These are phyloP conservation scores for Triangularia setosa DNA, from an alignment of 2,329 filamentous ascomycete genomes.

Conservation along the genomic window DNA sequence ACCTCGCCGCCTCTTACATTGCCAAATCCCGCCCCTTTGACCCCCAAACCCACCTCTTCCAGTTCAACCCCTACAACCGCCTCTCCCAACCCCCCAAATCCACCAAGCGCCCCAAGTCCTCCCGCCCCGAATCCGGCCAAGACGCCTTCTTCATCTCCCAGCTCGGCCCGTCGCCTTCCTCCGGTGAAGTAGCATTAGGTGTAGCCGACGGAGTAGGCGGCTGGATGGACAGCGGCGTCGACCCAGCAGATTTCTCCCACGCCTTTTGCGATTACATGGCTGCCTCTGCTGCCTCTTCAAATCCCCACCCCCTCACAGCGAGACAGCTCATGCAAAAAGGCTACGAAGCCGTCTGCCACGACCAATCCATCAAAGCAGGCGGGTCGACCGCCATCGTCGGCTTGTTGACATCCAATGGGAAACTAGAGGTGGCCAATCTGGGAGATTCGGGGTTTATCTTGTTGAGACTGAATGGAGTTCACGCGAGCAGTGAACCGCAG, in stretches of 20 bases:
- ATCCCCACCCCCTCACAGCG: constrained; percentile 47
- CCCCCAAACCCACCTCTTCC: constrained; percentile 64
- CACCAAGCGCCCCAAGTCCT: constrained; percentile 47
- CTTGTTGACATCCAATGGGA: constrained; percentile 67
- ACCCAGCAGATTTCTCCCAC: constrained; percentile 93
- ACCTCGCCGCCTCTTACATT: constrained; percentile 70
- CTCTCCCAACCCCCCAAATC: constrained; percentile 51
- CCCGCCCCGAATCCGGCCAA: constrained; percentile 76
- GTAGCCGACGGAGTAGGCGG: constrained; percentile 94
- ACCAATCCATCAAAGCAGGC: constrained; percentile 70
- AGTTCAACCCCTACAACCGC: constrained; percentile 64
- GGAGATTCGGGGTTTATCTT: constrained; percentile 94
- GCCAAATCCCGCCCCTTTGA: constrained; percentile 68
- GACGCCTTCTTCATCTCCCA: constrained; percentile 92
- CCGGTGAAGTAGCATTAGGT: constrained; percentile 71
- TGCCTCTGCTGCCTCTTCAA: constrained; percentile 53
- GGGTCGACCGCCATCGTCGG: constrained; percentile 92
- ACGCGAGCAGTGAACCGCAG: constrained; percentile 78
- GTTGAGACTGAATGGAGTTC: constrained; percentile 78
- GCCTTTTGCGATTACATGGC: constrained; percentile 93
- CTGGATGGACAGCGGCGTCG: constrained; percentile 88
- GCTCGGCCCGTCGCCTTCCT: constrained; percentile 60
- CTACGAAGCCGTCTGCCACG: constrained; percentile 75
- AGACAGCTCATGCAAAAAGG: constrained; percentile 73
- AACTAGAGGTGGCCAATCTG: constrained; percentile 83